phyloP scores from a whole-genome alignment of 108 stramenopile genomes.

The Skeletonema menzelii region DNA sequence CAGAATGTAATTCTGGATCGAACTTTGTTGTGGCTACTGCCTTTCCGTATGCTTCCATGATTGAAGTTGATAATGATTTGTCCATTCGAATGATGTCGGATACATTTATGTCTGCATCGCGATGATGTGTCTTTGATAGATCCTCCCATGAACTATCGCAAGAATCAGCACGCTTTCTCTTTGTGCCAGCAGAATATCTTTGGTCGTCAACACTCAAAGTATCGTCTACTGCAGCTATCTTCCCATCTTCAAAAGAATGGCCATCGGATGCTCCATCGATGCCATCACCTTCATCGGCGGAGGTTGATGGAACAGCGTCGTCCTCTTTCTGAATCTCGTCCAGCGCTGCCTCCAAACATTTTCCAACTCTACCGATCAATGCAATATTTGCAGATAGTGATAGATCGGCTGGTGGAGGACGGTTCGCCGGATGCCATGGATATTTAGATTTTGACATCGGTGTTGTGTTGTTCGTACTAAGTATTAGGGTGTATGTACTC shows the following conservation, averaged over 20 bases:
- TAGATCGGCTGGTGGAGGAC: constrained; percentile 29
- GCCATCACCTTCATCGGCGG: constrained; percentile 11
- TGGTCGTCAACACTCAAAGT: not conserved
- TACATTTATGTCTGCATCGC: not conserved
- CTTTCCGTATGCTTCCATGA: constrained; percentile 32
- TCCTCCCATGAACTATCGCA: not conserved
- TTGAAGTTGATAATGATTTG: constrained; percentile 21
- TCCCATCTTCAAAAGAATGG: not conserved
- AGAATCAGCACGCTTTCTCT: not conserved
- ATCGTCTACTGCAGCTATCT: constrained; percentile 7
- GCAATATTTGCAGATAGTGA: constrained; percentile 28
- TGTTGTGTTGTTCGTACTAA: not conserved
- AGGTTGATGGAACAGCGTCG: not conserved
- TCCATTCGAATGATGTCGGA: not conserved
- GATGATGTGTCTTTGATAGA: not conserved
- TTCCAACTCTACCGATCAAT: constrained; percentile 33
- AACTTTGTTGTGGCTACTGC: constrained; percentile 27
- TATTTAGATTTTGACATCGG: constrained; percentile 2
- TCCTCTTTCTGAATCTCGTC: constrained; percentile 15
- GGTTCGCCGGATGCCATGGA: constrained; percentile 33
- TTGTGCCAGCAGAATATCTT: not conserved
- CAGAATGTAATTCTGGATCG: not conserved
- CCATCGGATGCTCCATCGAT: not conserved
- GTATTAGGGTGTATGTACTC: too few species aligned
- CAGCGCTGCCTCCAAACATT: constrained; percentile 38